A percentile compares a stretch with the other conserved stretches of the same genome.
These are phyloP conservation scores for Boletus pseudo-olivaceus DNA, from an alignment of 768 basidiomycete species.

Conservation along the genomic window DNA sequence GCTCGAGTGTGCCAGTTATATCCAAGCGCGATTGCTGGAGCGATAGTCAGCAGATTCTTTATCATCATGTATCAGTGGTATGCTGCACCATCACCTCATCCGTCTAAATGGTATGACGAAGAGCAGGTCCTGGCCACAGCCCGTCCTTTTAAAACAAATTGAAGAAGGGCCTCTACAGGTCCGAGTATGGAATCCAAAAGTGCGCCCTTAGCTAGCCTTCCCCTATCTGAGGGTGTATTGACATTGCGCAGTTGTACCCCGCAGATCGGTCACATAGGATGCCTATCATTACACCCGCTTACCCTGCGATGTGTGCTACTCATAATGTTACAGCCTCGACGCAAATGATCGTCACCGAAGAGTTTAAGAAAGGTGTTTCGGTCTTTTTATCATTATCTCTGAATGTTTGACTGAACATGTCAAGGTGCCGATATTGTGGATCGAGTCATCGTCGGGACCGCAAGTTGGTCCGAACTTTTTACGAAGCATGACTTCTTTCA, in stretches of 20 bases:
- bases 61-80: constrained; percentile 98
- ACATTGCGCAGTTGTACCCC: constrained; percentile 70
- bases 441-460: constrained; percentile 79
- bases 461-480: constrained; percentile 92
- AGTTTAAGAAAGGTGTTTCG: constrained; percentile 81
- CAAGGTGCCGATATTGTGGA: constrained; percentile 91
- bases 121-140: constrained; percentile 93
- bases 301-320: constrained; percentile 98
- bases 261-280: constrained; percentile 92
- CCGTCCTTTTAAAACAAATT: constrained; percentile 94
- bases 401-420: constrained; percentile 12
- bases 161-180: constrained; percentile 92
- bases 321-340: constrained; percentile 97
- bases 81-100: constrained; percentile 23
- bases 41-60: constrained; percentile 96
- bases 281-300: constrained; percentile 99
- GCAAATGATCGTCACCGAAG: constrained; percentile 92
- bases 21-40: constrained; percentile 90
- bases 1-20: constrained; percentile 99
- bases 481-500: constrained; percentile 95
- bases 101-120: constrained; percentile 5
- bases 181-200: constrained; percentile 97
- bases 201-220: constrained; percentile 25
- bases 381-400: not conserved
- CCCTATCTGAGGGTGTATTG: not conserved